Evolutionary conservation across 176 grass and related monocot genomes (phyloP).

Genomic region (Bothriochloa decipiens): DNA sequence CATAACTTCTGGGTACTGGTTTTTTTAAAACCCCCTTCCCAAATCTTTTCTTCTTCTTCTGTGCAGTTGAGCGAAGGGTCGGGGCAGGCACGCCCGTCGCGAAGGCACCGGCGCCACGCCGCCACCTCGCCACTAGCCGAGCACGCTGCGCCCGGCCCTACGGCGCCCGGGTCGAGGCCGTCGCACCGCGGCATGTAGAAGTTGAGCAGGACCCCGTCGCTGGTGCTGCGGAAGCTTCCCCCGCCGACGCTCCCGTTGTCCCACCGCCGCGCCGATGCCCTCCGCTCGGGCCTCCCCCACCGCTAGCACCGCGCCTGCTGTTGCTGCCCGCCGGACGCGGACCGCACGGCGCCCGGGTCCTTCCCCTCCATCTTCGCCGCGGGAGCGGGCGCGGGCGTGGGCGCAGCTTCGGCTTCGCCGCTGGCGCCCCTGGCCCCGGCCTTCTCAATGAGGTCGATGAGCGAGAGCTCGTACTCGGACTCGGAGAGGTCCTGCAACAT

Average conservation of each 20-base stretch:
- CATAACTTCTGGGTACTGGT: too few relatives aligned
- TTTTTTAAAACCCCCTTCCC: too few relatives aligned
- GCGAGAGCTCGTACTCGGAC: conserved; percentile 80
- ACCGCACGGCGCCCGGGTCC: not conserved
- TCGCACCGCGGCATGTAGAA: conserved; percentile 74
- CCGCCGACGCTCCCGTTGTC: conserved; percentile 36
- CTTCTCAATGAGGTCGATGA: conserved; percentile 79
- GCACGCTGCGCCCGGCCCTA: too few relatives aligned
- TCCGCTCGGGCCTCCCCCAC: conserved; percentile 22
- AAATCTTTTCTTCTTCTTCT: too few relatives aligned
- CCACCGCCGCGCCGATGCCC: conserved; percentile 40
- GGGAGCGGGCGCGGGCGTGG: too few relatives aligned
- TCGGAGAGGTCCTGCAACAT: conserved; percentile 74
- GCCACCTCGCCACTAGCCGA: too few relatives aligned
- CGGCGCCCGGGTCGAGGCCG: conserved; percentile 34
- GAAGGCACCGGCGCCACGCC: too few relatives aligned
- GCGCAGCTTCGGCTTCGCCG: too few relatives aligned
- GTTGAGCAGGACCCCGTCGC: conserved; percentile 89
- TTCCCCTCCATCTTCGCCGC: not conserved
- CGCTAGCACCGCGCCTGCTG: not conserved
- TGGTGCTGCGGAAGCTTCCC: conserved; percentile 63
- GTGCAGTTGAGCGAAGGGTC: too few relatives aligned
- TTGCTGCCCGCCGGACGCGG: conserved; percentile 37
- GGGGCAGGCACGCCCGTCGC: too few relatives aligned
- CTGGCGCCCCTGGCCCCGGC: not conserved